Evolutionary conservation across 176 grass and related monocot genomes (phyloP), one percentile per base, ranked within the genome.

Genomic region (Hyparrhenia diplandra): DNA sequence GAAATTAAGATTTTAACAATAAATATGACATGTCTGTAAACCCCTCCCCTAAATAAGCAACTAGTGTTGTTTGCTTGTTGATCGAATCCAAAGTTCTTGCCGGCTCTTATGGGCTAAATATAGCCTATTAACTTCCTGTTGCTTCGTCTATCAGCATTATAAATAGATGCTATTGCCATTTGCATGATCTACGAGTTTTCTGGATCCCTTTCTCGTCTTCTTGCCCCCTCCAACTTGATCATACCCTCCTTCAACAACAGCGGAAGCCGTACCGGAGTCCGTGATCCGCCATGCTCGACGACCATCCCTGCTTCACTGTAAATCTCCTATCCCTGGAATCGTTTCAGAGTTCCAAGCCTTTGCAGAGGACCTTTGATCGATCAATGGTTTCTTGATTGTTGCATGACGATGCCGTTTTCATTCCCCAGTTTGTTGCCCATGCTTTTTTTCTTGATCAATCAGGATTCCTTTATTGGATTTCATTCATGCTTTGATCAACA

Each of bases 41-140:
- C 29, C 80, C 74, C 43, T 72, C 57, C 82, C 82, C 87, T 35
- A 81, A 89, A 71, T 89, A 85, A 89, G 87, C 68, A 78, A 77
- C 9, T 6, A 43, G 70, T 78, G 52, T 25, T 45, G 54, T 76
- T 75, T 76, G 77, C 72, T 57, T 81, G 55, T 70, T 80, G n/a
- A n/a, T n/a, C n/a, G 36, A 79, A 88, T 73, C 82, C 71, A 85
- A 80, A 80, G 42, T 64, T 85, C 64, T 80, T 76, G 52, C 87
- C 87, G 82, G 35, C 78, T 85, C 54, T 77, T 34, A 77, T 73
- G 83, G 83, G 78, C 87, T 89, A 85, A 72, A 82, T 47, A 81
- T 86, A 86, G 83, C 67, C 31, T 72, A 24, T 16, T 74, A 59
- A 54, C 45, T 75, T 78, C 59, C 58, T 72, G 83, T 67, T 73